Base-by-base conservation (phyloP, 495 filamentous ascomycete species). In the Xeromyces bisporus region DNA sequence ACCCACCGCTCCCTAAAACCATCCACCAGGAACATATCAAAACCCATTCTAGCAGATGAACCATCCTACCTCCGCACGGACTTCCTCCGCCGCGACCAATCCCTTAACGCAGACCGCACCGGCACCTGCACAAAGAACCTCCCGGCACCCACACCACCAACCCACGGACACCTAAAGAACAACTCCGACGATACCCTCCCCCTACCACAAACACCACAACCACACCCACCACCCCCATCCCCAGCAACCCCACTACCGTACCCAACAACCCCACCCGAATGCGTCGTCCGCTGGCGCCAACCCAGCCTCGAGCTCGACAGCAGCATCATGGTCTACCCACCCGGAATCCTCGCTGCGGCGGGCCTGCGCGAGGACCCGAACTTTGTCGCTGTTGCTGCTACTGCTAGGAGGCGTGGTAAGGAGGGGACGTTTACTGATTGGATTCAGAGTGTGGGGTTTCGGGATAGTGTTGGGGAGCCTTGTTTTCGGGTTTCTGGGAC, bases 281-380 rank as follows among this genome's bases (percentile, higher is more conserved):
- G 31, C 16, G 39, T 31, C 13, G 17, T 17, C 15, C 26, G 20
- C 18, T 36, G 60, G 25, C 56, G 68, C 2, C 61, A 71, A 43
- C 58, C 62, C 1, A 77, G 73, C 40, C 66, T 54, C 18, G 71
- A 77, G 47, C n/a, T n/a, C n/a, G n/a, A n/a, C n/a, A n/a, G n/a
- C n/a, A 75, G 68, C 50, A 81, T 82, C 43, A 69, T 72, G 38
- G 63, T 84, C 9, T 82, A 77, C 50, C 70, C 74, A 3, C 76
- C 80, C n/a, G n/a, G n/a, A n/a, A n/a, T n/a, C n/a, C n/a, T n/a
- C n/a, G n/a, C n/a, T n/a, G n/a, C n/a, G n/a, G n/a, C 69, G 7
- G 57, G 55, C 5, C 51, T 47, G 18, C n/a, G n/a, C n/a, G n/a
- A n/a, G n/a, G n/a, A n/a, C n/a, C n/a, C n/a, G n/a, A n/a, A n/a